A percentile compares a stretch with the other conserved stretches of the same genome.
These are phyloP conservation scores for Nakazawaea sp. DNA, from an alignment of 805 yeast genomes.

Conservation along the genomic window DNA sequence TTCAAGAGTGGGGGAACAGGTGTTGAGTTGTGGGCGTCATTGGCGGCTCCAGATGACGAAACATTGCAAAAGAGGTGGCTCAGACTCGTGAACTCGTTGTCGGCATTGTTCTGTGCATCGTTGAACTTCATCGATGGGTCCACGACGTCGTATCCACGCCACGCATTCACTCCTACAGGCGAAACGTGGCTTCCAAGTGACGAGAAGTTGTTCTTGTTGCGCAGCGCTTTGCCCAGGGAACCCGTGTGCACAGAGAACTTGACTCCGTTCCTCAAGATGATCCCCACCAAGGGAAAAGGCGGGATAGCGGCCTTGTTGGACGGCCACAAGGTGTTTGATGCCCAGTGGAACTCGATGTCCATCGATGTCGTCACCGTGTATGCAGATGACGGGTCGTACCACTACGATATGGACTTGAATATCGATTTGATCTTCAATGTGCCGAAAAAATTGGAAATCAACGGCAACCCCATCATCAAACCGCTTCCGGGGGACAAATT, in stretches of 20 bases:
- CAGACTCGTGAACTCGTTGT: conserved; percentile 61
- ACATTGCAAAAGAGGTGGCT: conserved; percentile 66
- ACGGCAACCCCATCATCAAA: conserved; percentile 66
- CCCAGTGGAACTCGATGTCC: conserved; percentile 92
- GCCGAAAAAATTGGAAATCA: conserved; percentile 57
- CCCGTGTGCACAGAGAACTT: conserved; percentile 95
- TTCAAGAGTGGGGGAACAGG: conserved; percentile 84
- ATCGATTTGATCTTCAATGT: conserved; percentile 71
- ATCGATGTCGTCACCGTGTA: conserved; percentile 67
- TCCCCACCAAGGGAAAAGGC: conserved; percentile 88
- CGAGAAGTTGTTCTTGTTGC: conserved; percentile 41
- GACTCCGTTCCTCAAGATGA: conserved; percentile 83
- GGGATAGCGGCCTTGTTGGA: conserved; percentile 82
- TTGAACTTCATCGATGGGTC: conserved; percentile 79
- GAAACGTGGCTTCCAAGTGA: conserved; percentile 25
- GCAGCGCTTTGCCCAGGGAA: conserved; percentile 91
- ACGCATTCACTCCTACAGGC: conserved; percentile 26
- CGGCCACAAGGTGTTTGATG: conserved; percentile 86
- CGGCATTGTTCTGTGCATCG: conserved; percentile 94
- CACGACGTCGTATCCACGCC: conserved; percentile 63
- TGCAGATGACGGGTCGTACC: conserved; percentile 18
- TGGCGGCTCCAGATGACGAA: conserved; percentile 53
- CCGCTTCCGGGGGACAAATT: conserved; percentile 69
- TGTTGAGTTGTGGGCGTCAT: conserved; percentile 85
- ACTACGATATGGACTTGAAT: conserved; percentile 50